phyloP scores from a whole-genome alignment of 148 eudicot genomes.

The Silene conica region DNA sequence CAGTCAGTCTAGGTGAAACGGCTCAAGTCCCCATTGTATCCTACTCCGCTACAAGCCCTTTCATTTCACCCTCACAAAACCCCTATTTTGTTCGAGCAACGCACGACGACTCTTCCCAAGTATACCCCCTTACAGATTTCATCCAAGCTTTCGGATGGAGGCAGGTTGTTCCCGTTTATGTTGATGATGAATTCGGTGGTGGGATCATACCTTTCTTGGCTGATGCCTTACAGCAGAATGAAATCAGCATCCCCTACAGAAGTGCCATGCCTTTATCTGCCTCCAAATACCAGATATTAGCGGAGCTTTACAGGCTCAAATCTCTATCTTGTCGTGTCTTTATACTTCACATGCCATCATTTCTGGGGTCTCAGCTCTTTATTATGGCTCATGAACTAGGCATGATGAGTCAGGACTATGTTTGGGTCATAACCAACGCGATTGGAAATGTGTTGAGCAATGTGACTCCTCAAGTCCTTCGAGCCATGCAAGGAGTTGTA shows the following conservation, averaged over 20 bases:
- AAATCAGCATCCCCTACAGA: conserved; percentile 29
- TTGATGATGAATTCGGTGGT: conserved; percentile 41
- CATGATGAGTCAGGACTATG: conserved; percentile 68
- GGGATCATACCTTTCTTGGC: conserved; percentile 45
- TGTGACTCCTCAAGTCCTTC: conserved; percentile 26
- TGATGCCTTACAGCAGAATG: conserved; percentile 30
- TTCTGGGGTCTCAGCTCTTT: conserved; percentile 47
- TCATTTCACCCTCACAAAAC: conserved; percentile 37
- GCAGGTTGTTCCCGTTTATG: conserved; percentile 46
- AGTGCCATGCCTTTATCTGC: conserved; percentile 41
- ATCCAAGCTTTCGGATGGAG: conserved; percentile 62
- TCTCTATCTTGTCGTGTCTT: conserved; percentile 61
- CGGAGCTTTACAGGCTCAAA: conserved; percentile 49
- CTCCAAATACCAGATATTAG: conserved; percentile 35
- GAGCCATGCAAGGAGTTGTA: conserved; percentile 61
- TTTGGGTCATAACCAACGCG: conserved; percentile 58
- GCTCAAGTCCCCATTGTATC: conserved; percentile 57
- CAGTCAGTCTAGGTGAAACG: conserved; percentile 39
- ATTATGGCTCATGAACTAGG: conserved; percentile 38
- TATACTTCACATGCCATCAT: conserved; percentile 51
- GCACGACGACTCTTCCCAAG: conserved; percentile 39
- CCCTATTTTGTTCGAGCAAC: conserved; percentile 60
- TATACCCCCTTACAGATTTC: conserved; percentile 43
- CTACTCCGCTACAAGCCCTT: conserved; percentile 50
- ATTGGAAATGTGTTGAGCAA: conserved; percentile 40